These are phyloP conservation scores for Plasmodium adleri DNA, from an alignment of 169 alveolate species.

Conservation along the genomic window DNA sequence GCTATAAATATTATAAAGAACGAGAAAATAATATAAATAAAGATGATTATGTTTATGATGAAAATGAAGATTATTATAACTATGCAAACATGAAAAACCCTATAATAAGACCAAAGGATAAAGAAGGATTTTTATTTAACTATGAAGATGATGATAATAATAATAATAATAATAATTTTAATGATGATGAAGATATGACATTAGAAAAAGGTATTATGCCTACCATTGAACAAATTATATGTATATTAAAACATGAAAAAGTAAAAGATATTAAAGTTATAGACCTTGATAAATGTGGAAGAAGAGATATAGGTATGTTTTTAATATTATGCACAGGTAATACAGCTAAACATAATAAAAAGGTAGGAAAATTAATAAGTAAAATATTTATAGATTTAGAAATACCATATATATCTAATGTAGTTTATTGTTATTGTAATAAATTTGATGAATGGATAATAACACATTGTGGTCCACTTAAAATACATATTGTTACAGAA, in stretches of 20 bases:
- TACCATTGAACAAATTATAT: constrained; percentile 83
- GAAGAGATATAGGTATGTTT: constrained; percentile 87
- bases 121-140: constrained; percentile 85
- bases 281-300: constrained; percentile 85
- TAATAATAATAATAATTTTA: background rate
- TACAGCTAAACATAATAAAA: constrained; percentile 75
- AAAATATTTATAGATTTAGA: constrained; percentile 82
- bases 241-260: constrained; percentile 85
- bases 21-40: constrained; percentile 42
- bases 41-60: constrained; percentile 54
- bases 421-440: constrained; percentile 84
- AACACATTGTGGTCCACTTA: constrained; percentile 87
- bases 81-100: constrained; percentile 78
- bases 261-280: constrained; percentile 77
- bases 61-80: constrained; percentile 78
- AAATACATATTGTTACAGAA: constrained; percentile 83
- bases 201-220: constrained; percentile 87
- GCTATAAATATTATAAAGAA: constrained; percentile 78
- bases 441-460: constrained; percentile 87
- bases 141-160: constrained; percentile 75
- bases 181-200: constrained; percentile 45
- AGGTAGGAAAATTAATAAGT: constrained; percentile 84
- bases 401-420: constrained; percentile 84
- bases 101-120: constrained; percentile 73
- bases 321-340: constrained; percentile 87